Evolutionary conservation across 768 basidiomycete genomes (phyloP).

Genomic region (Lactarius quietus): DNA sequence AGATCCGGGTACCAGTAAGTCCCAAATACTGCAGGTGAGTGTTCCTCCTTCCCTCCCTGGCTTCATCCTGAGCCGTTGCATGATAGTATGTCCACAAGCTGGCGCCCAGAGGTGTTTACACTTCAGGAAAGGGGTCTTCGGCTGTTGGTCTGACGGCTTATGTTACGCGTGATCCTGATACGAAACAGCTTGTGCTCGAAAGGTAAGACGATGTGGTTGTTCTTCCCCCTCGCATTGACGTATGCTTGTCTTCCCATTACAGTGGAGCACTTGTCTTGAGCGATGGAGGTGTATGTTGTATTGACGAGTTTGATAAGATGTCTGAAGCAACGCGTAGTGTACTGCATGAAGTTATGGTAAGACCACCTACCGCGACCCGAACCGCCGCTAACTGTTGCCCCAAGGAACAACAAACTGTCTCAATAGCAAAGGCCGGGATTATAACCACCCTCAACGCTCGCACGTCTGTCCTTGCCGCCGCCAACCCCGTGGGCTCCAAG

Average conservation of each 20-base stretch:
- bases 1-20: conserved; percentile 96
- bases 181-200: conserved; percentile 95
- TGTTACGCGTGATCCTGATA: conserved; percentile 96
- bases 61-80: conserved; percentile 14
- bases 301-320: conserved; percentile 99
- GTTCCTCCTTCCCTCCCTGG: neutral
- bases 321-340: conserved; percentile 96
- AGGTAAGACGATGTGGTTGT: conserved; percentile 48
- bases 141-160: conserved; percentile 99
- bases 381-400: neutral
- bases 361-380: conserved; percentile 12
- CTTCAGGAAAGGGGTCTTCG: conserved; percentile 96
- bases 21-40: conserved; percentile 85
- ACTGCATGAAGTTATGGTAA: conserved; percentile 96
- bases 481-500: conserved; percentile 94
- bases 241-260: conserved; percentile 13
- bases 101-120: conserved; percentile 95
- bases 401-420: conserved; percentile 99
- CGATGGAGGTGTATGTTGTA: conserved; percentile 97
- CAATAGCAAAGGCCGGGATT: conserved; percentile 98
- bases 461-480: conserved; percentile 97
- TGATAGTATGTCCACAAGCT: conserved; percentile 96
- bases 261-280: conserved; percentile 93
- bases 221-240: neutral
- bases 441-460: conserved; percentile 97